These are phyloP conservation scores for Coniella vitis DNA, from an alignment of 2,329 filamentous ascomycete species.

Conservation along the genomic window DNA sequence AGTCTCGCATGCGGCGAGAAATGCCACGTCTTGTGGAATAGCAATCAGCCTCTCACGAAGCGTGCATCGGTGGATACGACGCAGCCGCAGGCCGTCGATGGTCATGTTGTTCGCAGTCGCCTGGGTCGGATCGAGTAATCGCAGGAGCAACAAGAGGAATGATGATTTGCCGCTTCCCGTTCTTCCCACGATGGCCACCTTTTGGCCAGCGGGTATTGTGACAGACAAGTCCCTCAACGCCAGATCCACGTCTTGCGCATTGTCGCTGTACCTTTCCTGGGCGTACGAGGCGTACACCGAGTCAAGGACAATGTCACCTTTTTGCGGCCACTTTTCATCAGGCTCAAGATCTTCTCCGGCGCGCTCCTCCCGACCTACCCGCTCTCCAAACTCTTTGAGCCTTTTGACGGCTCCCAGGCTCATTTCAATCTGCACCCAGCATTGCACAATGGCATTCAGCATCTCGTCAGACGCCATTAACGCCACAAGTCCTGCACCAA, in stretches of 20 bases:
- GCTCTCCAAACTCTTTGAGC: constrained; percentile 25
- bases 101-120: constrained; percentile 23
- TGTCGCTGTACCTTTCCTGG: constrained; percentile 4
- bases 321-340: constrained; percentile 21
- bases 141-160: constrained; percentile 32
- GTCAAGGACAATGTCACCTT: constrained; percentile 20
- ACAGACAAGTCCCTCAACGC: constrained; percentile 26
- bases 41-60: constrained; percentile 44
- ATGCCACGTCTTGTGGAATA: constrained; percentile 47
- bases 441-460: constrained; percentile 22
- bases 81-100: constrained; percentile 36
- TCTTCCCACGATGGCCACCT: constrained; percentile 38
- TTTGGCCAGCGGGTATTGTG: constrained; percentile 26
- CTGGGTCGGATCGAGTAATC: constrained; percentile 33
- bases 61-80: constrained; percentile 31
- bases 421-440: constrained; percentile 26
- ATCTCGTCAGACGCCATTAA: constrained; percentile 24
- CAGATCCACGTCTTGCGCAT: constrained; percentile 4
- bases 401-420: constrained; percentile 32
- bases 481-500: constrained; percentile 24
- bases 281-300: constrained; percentile 23
- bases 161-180: constrained; percentile 40
- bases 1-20: constrained; percentile 38
- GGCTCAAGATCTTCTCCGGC: constrained; percentile 24
- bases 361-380: constrained; percentile 19